Conservation (phyloP, 2,329 filamentous ascomycete genomes). For the Ophiostoma novo-ulmi region DNA sequence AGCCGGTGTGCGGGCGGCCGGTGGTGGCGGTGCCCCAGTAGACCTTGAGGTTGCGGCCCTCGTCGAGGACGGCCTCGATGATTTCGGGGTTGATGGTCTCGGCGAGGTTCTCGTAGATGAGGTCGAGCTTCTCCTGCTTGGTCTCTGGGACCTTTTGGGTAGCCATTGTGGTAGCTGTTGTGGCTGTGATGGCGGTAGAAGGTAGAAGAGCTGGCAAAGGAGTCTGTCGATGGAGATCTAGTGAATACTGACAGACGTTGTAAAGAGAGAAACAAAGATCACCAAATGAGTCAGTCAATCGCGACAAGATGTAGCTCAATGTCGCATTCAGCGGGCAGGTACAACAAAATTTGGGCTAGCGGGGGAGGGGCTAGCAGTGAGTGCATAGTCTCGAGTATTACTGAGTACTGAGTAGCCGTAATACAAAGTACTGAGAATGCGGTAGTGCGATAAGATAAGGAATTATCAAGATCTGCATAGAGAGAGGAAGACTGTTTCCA, state of each 20-base stretch:
- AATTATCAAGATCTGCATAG: neutral
- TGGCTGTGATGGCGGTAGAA: neutral
- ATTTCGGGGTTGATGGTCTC: constrained; percentile 83
- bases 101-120: constrained; percentile 75
- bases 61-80: constrained; percentile 65
- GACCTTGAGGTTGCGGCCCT: constrained; percentile 67
- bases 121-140: constrained; percentile 54
- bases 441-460: neutral
- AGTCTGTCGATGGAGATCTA: neutral
- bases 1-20: constrained; percentile 82
- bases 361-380: constrained; percentile 12
- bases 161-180: constrained; percentile 22
- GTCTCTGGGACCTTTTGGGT: constrained; percentile 25
- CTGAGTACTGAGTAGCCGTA: neutral
- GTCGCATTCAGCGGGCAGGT: constrained; percentile 1
- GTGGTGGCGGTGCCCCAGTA: constrained; percentile 90
- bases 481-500: neutral
- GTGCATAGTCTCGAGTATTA: neutral
- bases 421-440: no score
- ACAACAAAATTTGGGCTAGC: constrained; percentile 4
- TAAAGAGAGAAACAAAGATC: neutral
- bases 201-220: neutral
- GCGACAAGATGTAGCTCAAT: constrained; percentile 7
- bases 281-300: constrained; percentile 7
- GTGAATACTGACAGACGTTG: no score